phyloP scores from a whole-genome alignment of 176 grass and related monocot genomes.

The Eleusine indica region DNA sequence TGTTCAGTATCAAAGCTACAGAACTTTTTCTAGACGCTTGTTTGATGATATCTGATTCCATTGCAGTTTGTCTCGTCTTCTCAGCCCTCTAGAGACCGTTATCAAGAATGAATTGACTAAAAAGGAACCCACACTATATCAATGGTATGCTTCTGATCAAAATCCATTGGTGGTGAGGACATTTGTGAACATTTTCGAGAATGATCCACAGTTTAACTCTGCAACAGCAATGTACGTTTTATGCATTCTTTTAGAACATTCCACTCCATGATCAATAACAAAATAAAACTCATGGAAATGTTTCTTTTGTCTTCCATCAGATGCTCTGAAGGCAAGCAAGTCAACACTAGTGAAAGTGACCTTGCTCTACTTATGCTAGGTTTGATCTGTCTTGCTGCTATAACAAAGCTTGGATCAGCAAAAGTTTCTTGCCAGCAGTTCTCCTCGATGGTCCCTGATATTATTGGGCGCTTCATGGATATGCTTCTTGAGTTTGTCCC shows the following conservation, averaged over 20 bases:
- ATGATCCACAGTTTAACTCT: conserved; percentile 70
- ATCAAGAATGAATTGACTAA: conserved; percentile 72
- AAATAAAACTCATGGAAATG: not conserved
- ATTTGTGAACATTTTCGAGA: conserved; percentile 91
- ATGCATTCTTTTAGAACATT: conserved; percentile 20
- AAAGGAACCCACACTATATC: conserved; percentile 63
- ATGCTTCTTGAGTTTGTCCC: conserved; percentile 93
- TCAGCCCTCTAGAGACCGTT: conserved; percentile 69
- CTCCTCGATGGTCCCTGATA: conserved; percentile 79
- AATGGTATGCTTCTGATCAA: conserved; percentile 89
- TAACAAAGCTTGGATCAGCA: conserved; percentile 91
- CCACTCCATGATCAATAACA: conserved; percentile 16
- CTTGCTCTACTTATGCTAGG: conserved; percentile 89
- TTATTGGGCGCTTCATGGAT: conserved; percentile 86
- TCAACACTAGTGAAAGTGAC: conserved; percentile 66
- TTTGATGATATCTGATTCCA: conserved; percentile 20
- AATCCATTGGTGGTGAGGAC: conserved; percentile 78
- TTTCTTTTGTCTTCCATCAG: conserved; percentile 49
- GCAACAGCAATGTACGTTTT: conserved; percentile 72
- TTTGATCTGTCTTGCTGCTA: conserved; percentile 90
- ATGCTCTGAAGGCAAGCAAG: conserved; percentile 56
- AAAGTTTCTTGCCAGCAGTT: conserved; percentile 96
- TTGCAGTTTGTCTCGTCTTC: conserved; percentile 81
- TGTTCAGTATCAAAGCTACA: conserved; percentile 3
- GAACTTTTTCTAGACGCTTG: not conserved